Evolutionary conservation across 345 rosid genomes (phyloP).

Genomic region (Litchi chinensis): DNA sequence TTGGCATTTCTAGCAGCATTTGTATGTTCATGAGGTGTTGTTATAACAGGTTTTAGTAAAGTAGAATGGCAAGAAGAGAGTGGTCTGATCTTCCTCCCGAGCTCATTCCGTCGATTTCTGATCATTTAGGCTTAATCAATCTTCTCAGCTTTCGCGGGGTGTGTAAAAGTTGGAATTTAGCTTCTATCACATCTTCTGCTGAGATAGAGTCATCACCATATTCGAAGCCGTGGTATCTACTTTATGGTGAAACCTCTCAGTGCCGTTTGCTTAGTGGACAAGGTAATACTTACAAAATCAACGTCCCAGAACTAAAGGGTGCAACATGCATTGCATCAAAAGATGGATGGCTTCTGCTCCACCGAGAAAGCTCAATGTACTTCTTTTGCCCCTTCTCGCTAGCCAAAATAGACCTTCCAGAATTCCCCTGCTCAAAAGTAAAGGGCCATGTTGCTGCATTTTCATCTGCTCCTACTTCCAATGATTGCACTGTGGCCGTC

Average conservation of each 20-base stretch:
- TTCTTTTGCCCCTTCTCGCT: constrained; percentile 41
- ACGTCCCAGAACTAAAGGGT: constrained; percentile 25
- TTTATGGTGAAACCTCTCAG: constrained; percentile 21
- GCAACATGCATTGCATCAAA: constrained; percentile 39
- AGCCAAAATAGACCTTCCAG: constrained; percentile 31
- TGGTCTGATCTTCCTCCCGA: constrained; percentile 33
- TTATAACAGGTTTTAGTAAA: not conserved
- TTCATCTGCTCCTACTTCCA: constrained; percentile 32
- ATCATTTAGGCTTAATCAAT: constrained; percentile 23
- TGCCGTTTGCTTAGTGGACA: constrained; percentile 15
- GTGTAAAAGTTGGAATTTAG: constrained; percentile 30
- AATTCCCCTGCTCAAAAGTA: not conserved
- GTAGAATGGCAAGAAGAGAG: not conserved
- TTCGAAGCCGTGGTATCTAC: constrained; percentile 25
- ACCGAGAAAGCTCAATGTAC: constrained; percentile 14
- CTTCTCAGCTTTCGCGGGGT: constrained; percentile 32
- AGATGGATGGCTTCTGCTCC: constrained; percentile 31
- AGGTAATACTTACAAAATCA: constrained; percentile 5
- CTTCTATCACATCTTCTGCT: constrained; percentile 24
- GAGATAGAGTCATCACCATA: constrained; percentile 14
- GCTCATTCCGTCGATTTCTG: constrained; percentile 12
- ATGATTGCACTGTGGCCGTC: constrained; percentile 24
- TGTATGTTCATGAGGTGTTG: not conserved
- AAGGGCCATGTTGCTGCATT: constrained; percentile 15
- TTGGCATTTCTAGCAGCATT: no score